These are phyloP conservation scores for Scheffersomyces segobiensis DNA, from an alignment of 1,139 yeast genomes.

Conservation along the genomic window DNA sequence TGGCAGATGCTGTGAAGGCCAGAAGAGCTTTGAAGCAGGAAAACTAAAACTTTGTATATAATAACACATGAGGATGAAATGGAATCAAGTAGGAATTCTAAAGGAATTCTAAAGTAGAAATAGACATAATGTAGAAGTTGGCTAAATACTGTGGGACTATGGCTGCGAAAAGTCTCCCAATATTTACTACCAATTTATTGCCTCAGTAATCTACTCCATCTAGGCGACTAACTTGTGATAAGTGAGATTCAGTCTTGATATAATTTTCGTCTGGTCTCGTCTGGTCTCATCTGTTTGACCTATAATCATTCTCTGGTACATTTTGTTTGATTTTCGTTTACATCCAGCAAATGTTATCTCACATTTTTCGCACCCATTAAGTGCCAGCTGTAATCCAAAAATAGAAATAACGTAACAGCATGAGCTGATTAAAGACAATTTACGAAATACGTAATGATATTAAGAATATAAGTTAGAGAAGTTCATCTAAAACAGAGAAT, in stretches of 20 bases:
- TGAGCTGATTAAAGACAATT: too few relatives aligned
- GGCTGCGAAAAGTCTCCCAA: not conserved
- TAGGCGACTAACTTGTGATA: not conserved
- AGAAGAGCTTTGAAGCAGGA: constrained; percentile 52
- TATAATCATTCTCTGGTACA: not conserved
- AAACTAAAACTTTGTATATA: not conserved
- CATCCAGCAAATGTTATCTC: not conserved
- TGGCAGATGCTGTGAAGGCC: constrained; percentile 77
- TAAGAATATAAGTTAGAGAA: too few relatives aligned
- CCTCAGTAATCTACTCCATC: not conserved
- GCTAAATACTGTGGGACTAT: not conserved
- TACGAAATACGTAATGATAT: too few relatives aligned
- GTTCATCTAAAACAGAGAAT: too few relatives aligned
- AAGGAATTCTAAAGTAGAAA: too few relatives aligned
- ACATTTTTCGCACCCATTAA: not conserved
- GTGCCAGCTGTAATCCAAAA: not conserved
- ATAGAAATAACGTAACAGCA: not conserved
- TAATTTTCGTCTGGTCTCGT: not conserved
- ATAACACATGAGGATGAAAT: not conserved
- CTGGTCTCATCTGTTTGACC: not conserved
- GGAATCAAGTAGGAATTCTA: not conserved
- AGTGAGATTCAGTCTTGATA: not conserved
- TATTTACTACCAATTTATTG: too few relatives aligned
- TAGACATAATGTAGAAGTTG: not conserved
- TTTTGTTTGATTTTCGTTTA: too few relatives aligned